phyloP scores from a whole-genome alignment of 2,329 filamentous ascomycete genomes.

The Exophiala calicioides region DNA sequence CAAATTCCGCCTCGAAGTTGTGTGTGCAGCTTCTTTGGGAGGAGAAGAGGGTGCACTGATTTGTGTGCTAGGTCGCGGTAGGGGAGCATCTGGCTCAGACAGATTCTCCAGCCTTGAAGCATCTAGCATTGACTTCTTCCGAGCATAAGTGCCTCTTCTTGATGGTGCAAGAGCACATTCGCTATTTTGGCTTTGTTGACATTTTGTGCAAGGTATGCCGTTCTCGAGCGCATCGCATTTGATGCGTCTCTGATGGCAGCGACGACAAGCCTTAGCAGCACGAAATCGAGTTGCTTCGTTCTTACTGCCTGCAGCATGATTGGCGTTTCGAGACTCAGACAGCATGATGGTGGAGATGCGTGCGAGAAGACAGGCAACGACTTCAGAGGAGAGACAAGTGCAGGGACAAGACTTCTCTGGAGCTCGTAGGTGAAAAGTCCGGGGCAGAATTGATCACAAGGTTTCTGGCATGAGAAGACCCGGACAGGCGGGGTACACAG shows the following conservation, averaged over 20 bases:
- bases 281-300: not conserved
- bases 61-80: not conserved
- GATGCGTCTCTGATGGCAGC: not conserved
- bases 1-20: too few relatives aligned
- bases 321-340: too few relatives aligned
- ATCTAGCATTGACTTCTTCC: not conserved
- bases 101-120: not conserved
- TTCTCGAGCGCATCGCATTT: not conserved
- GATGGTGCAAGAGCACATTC: not conserved
- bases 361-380: too few relatives aligned
- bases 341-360: too few relatives aligned
- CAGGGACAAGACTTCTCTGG: too few relatives aligned
- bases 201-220: constrained; percentile 1
- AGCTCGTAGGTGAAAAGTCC: too few relatives aligned
- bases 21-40: too few relatives aligned
- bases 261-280: not conserved
- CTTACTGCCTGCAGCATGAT: too few relatives aligned
- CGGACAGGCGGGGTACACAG: too few relatives aligned
- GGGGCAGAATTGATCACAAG: too few relatives aligned
- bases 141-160: not conserved
- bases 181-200: not conserved
- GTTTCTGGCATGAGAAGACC: too few relatives aligned
- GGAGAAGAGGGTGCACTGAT: not conserved
- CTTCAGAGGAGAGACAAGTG: too few relatives aligned
- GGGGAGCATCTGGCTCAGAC: not conserved